Evolutionary conservation across 2,329 filamentous ascomycete species (phyloP).

Genomic region (Phaeosphaeriaceae sp.): DNA sequence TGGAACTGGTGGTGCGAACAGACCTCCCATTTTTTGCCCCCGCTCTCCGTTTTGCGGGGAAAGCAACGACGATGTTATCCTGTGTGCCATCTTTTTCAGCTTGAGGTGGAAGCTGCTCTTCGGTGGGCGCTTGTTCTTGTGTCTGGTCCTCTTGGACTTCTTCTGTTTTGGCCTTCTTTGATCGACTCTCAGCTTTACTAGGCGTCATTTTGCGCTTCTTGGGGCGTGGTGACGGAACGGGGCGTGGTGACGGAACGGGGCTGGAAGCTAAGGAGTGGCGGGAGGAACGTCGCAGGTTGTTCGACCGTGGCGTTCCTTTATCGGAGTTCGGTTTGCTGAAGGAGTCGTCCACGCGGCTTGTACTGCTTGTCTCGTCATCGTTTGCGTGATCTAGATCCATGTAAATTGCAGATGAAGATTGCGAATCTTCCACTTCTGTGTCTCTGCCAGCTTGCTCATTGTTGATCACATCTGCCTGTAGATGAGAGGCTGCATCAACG

Average conservation of each 20-base stretch:
- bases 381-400: constrained; percentile 5
- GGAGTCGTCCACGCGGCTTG: constrained; percentile 47
- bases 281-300: constrained; percentile 32
- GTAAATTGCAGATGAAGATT: constrained; percentile 6
- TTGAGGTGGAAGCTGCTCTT: neutral
- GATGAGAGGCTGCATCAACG: constrained; percentile 33
- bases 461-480: constrained; percentile 1
- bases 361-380: constrained; percentile 22
- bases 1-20: too few species aligned
- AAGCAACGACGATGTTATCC: constrained; percentile 51
- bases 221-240: constrained; percentile 16
- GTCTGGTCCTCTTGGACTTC: constrained; percentile 3
- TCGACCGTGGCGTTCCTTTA: constrained; percentile 23
- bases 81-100: constrained; percentile 42
- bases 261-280: constrained; percentile 32
- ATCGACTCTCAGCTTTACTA: constrained; percentile 11
- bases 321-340: constrained; percentile 33
- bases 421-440: constrained; percentile 32
- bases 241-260: constrained; percentile 22
- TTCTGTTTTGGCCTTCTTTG: constrained; percentile 25
- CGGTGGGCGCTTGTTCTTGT: neutral
- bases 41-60: constrained; percentile 5
- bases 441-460: constrained; percentile 17
- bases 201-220: constrained; percentile 35
- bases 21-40: constrained; percentile 29